A percentile compares a stretch with the other conserved stretches of the same genome.
These are phyloP conservation scores for Skeletonema costatum DNA, from an alignment of 108 stramenopile genomes.

Conservation along the genomic window DNA sequence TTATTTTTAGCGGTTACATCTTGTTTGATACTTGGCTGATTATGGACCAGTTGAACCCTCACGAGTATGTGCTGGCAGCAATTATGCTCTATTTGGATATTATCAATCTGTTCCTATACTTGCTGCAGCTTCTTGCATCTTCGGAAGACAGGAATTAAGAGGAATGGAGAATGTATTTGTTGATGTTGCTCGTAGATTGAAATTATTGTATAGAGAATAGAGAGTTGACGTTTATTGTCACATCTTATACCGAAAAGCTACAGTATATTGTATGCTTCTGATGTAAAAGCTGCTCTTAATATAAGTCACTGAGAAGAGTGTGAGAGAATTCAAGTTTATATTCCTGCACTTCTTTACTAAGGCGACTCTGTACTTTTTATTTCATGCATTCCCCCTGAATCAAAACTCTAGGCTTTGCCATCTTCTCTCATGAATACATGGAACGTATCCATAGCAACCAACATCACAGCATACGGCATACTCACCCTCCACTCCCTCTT, in stretches of 20 bases:
- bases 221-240: too few species aligned
- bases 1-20: conserved; percentile 48
- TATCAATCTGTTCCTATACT: conserved; percentile 45
- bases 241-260: too few species aligned
- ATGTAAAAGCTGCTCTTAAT: not conserved
- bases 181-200: not conserved
- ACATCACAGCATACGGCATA: conserved; percentile 84
- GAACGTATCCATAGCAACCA: conserved; percentile 79
- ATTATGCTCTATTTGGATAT: conserved; percentile 53
- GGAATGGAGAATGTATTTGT: not conserved
- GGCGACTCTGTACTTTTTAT: not conserved
- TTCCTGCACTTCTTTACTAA: not conserved
- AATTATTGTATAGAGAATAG: too few species aligned
- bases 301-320: not conserved
- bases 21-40: conserved; percentile 57
- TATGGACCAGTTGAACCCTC: conserved; percentile 45
- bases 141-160: conserved; percentile 5
- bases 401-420: conserved; percentile 14
- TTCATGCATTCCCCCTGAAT: not conserved
- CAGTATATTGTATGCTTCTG: too few species aligned
- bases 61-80: conserved; percentile 52
- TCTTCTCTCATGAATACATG: conserved; percentile 70
- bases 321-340: not conserved
- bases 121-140: conserved; percentile 41
- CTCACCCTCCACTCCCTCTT: conserved; percentile 70